A percentile compares a stretch with the other conserved stretches of the same genome.
These are phyloP conservation scores for Martensiomyces pterosporus DNA, from an alignment of 192 early-diverging fungal species.

Conservation along the genomic window DNA sequence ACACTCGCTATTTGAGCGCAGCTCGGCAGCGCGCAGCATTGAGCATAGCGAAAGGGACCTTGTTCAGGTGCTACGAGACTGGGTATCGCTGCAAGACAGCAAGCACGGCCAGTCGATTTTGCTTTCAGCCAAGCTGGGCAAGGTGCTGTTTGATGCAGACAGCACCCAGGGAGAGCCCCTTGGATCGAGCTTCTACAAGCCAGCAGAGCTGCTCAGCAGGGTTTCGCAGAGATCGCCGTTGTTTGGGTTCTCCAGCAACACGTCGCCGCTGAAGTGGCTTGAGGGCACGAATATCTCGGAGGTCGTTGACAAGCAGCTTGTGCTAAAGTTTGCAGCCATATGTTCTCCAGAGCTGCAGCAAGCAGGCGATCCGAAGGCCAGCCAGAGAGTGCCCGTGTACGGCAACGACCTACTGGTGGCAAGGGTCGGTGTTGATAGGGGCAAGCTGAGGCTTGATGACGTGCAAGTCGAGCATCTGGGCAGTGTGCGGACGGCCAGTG, in stretches of 20 bases:
- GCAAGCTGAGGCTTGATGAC: slow-evolving; percentile 8
- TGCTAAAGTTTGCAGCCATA: slow-evolving; percentile 17
- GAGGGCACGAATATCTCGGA: slow-evolving; percentile 1
- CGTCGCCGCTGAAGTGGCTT: slow-evolving; percentile 37
- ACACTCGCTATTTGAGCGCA: slow-evolving; percentile 13
- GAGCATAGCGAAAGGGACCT: background rate
- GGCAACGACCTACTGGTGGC: slow-evolving; percentile 13
- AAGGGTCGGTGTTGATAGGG: slow-evolving; percentile 8
- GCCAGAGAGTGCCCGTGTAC: slow-evolving; percentile 15
- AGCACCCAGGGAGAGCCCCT: slow-evolving; percentile 3
- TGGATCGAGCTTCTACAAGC: slow-evolving; percentile 7
- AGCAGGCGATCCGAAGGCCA: background rate
- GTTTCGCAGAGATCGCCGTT: slow-evolving; percentile 17
- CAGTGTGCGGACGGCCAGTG: slow-evolving; percentile 6
- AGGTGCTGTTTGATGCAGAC: slow-evolving; percentile 32
- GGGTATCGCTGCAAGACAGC: slow-evolving; percentile 3
- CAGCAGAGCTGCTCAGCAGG: slow-evolving; percentile 12
- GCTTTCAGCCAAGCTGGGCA: slow-evolving; percentile 18
- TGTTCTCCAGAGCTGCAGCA: no score
- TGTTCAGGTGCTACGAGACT: slow-evolving; percentile 7
- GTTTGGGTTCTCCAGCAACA: slow-evolving; percentile 28
- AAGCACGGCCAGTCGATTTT: background rate
- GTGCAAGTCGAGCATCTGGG: slow-evolving; percentile 3
- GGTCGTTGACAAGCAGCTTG: slow-evolving; percentile 12
- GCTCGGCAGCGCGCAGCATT: background rate